Percentiles rank a stretch among this genome's conserved stretches.
These are phyloP conservation scores for Brassica hybrid DNA, from an alignment of 441 rosid species.

Conservation along the genomic window DNA sequence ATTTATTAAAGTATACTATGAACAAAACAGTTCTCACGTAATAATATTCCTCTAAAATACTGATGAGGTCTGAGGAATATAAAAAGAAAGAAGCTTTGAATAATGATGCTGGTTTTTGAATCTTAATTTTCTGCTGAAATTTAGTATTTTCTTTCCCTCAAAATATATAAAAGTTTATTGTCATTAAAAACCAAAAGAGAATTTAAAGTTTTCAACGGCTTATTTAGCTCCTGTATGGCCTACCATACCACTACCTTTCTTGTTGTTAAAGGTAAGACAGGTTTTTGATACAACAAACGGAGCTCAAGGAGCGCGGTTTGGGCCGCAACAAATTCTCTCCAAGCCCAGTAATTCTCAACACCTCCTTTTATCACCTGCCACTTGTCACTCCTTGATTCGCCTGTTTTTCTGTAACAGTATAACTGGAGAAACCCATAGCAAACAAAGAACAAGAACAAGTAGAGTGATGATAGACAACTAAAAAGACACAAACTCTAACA, in stretches of 20 bases:
- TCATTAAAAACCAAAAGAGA: neutral
- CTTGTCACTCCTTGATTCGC: too few relatives aligned
- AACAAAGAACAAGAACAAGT: neutral
- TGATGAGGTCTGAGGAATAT: conserved; percentile 5
- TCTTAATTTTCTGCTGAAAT: conserved; percentile 1
- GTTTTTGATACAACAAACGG: neutral
- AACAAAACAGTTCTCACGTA: neutral
- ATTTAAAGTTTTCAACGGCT: neutral
- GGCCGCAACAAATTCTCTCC: neutral
- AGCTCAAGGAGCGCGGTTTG: neutral
- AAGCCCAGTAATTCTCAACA: neutral
- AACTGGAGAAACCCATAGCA: neutral
- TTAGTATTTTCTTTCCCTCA: neutral
- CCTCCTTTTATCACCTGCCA: too few relatives aligned
- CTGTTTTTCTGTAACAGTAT: too few relatives aligned
- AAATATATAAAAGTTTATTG: neutral
- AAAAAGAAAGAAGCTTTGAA: conserved; percentile 11
- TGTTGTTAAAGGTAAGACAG: neutral
- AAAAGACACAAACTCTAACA: neutral
- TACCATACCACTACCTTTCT: neutral
- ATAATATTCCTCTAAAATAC: conserved; percentile 8
- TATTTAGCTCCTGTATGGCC: neutral
- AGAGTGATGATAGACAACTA: neutral
- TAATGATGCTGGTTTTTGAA: conserved; percentile 15
- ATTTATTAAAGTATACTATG: neutral